Evolutionary conservation across 2,329 filamentous ascomycete genomes (phyloP), one percentile per base, ranked within the genome.

Genomic region (Nothopassalora personata): DNA sequence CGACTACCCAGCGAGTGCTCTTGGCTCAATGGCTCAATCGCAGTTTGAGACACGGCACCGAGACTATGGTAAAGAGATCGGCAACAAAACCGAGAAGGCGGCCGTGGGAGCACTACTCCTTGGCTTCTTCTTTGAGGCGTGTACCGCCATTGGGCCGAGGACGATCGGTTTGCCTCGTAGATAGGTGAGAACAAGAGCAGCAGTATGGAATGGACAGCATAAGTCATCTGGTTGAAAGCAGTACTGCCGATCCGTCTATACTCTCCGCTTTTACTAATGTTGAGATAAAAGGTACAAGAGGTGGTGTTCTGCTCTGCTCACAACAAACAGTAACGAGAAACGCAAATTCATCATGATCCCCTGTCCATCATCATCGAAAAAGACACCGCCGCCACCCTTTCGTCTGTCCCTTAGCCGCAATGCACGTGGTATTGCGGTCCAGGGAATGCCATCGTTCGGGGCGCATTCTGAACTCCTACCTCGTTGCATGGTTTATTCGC

Each of bases 221-320:
- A 43, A 43, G 18, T n/a, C 39, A 43, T 43, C 39, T 43, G 39
- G 18, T n/a, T 18, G 15, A 33, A 51, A 33, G 33, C 3, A 30
- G 23, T 9, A 6, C 49, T 51, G 49, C 49, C 49, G 49, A 51
- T 51, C 47, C 10, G 27, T 50, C 10, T 30, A 34, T 34, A 4
- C 30, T 31, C 28, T 51, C 30, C n/a, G 7, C 34, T 43, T 4
- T 33, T 11, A 30, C 33, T 13, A 18, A 33, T 8, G 1, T 23
- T 28, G 30, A 30, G 49, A 18, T 51, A 34, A 23, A 51, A 19
- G 13, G 30, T 51, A 51, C 49, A 51, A 51, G 28, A 31, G 39
- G 27, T 50, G 47, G 47, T 51, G 34, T 51, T 51, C 49, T 51
- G 49, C 49, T 51, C n/a, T 30, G 49, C 49, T 51, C 27, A 34